Evolutionary conservation across 2,329 filamentous ascomycete genomes (phyloP).

Genomic region (Pseudogymnoascus sp.): DNA sequence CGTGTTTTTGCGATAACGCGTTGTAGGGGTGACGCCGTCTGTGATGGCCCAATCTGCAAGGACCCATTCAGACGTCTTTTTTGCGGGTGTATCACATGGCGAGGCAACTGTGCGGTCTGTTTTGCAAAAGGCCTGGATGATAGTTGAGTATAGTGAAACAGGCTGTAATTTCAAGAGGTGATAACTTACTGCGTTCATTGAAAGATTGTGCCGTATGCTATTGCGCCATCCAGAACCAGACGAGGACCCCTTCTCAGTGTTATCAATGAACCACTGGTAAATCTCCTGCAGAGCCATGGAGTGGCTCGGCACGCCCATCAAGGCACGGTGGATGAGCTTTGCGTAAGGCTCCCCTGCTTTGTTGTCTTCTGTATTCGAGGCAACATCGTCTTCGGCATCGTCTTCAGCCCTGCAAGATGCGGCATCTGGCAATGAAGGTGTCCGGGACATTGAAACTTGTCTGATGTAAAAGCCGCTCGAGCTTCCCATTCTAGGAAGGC

Average conservation of each 20-base stretch:
- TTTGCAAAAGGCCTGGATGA: conserved; percentile 46
- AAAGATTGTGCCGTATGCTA: conserved; percentile 89
- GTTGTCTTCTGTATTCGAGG: conserved; percentile 23
- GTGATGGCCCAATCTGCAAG: conserved; percentile 61
- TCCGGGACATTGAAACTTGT: conserved; percentile 10
- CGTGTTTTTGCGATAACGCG: conserved; percentile 57
- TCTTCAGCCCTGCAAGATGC: conserved; percentile 20
- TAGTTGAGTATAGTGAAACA: conserved; percentile 27
- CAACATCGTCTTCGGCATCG: conserved; percentile 22
- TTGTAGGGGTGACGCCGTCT: conserved; percentile 77
- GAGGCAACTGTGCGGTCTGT: conserved; percentile 30
- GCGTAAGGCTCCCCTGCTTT: conserved; percentile 60
- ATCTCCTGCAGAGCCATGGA: conserved; percentile 77
- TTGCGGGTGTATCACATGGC: conserved; percentile 40
- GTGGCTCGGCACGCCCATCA: conserved; percentile 57
- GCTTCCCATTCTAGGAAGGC: background rate
- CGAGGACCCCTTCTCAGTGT: conserved; percentile 66
- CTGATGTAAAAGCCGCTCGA: background rate
- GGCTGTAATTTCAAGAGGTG: conserved; percentile 10
- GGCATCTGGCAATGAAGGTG: conserved; percentile 12
- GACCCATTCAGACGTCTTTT: conserved; percentile 70
- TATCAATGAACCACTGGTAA: conserved; percentile 79
- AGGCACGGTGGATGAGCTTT: conserved; percentile 66
- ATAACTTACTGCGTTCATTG: conserved; percentile 78
- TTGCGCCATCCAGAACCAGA: conserved; percentile 75